Percentiles rank a stretch among this genome's conserved stretches.
These are phyloP conservation scores for Alternaria sp. DNA, from an alignment of 2,329 filamentous ascomycete genomes.

Conservation along the genomic window DNA sequence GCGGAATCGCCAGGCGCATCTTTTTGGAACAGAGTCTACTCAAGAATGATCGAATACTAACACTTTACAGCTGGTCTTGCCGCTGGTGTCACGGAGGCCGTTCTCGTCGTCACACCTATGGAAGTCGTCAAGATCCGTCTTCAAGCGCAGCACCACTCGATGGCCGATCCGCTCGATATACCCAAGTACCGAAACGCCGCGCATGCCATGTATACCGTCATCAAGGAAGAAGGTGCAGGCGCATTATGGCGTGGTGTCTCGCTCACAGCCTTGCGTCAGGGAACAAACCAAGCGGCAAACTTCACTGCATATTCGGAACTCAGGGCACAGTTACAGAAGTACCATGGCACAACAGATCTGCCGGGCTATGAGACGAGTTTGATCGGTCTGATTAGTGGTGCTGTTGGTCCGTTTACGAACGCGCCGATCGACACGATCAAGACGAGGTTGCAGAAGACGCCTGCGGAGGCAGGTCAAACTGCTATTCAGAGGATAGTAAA, in stretches of 20 bases:
- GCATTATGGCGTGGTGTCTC: conserved; percentile 93
- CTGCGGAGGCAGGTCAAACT: conserved; percentile 79
- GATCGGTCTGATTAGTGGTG: conserved; percentile 89
- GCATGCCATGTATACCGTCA: conserved; percentile 80
- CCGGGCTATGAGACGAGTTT: conserved; percentile 89
- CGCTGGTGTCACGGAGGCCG: conserved; percentile 94
- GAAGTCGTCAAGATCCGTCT: conserved; percentile 99
- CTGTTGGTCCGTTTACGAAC: conserved; percentile 95
- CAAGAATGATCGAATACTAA: conserved; percentile 17
- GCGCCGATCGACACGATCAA: conserved; percentile 99
- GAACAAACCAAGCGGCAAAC: conserved; percentile 93
- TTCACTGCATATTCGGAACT: conserved; percentile 98
- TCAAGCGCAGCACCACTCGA: conserved; percentile 96
- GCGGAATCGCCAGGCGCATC: background rate
- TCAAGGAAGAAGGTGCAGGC: conserved; percentile 86
- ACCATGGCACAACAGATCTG: conserved; percentile 75
- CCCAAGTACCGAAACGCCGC: conserved; percentile 98
- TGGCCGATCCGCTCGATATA: conserved; percentile 94
- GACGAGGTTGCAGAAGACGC: conserved; percentile 90
- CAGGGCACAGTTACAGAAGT: conserved; percentile 75
- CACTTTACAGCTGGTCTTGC: conserved; percentile 73
- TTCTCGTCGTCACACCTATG: conserved; percentile 96
- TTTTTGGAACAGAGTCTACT: background rate
- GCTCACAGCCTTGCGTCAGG: conserved; percentile 90
- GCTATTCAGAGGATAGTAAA: conserved; percentile 77